These are phyloP conservation scores for Neoascochyta sp. DNA, from an alignment of 2,329 filamentous ascomycete genomes.

Conservation along the genomic window DNA sequence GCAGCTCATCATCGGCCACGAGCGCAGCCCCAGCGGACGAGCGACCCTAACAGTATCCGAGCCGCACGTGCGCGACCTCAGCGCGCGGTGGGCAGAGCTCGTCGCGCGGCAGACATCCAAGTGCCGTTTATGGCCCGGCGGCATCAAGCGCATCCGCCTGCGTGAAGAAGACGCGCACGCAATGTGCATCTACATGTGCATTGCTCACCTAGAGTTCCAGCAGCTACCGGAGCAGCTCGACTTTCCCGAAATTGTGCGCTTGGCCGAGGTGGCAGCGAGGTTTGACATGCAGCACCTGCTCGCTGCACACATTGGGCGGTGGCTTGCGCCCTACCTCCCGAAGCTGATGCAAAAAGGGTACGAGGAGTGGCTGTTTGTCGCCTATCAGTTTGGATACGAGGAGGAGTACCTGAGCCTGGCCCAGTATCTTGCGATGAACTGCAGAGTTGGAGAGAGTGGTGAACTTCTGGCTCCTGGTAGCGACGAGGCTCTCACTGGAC, in stretches of 20 bases:
- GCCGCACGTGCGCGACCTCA: conserved; percentile 9
- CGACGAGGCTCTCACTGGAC: not conserved
- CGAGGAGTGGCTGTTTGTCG: conserved; percentile 27
- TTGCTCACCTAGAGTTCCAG: conserved; percentile 27
- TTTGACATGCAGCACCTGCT: conserved; percentile 21
- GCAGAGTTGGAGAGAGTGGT: conserved; percentile 1
- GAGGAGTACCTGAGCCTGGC: conserved; percentile 15
- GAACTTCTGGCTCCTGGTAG: conserved; percentile 1
- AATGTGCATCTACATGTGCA: conserved; percentile 30
- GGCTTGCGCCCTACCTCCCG: conserved; percentile 9
- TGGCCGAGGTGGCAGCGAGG: conserved; percentile 26
- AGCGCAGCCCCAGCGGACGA: no score
- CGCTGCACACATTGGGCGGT: conserved; percentile 7
- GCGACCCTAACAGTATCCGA: no score
- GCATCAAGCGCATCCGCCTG: conserved; percentile 19
- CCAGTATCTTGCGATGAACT: conserved; percentile 2
- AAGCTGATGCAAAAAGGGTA: conserved; percentile 7
- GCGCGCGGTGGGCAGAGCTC: conserved; percentile 3
- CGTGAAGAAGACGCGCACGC: conserved; percentile 31
- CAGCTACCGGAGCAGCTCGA: conserved; percentile 22
- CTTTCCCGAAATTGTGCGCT: conserved; percentile 20
- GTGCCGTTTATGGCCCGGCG: no score
- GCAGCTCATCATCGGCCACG: not conserved
- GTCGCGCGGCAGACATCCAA: no score
- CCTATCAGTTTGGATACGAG: conserved; percentile 21